phyloP scores from a whole-genome alignment of 352 stramenopile genomes.

The Peronospora tabacina region DNA sequence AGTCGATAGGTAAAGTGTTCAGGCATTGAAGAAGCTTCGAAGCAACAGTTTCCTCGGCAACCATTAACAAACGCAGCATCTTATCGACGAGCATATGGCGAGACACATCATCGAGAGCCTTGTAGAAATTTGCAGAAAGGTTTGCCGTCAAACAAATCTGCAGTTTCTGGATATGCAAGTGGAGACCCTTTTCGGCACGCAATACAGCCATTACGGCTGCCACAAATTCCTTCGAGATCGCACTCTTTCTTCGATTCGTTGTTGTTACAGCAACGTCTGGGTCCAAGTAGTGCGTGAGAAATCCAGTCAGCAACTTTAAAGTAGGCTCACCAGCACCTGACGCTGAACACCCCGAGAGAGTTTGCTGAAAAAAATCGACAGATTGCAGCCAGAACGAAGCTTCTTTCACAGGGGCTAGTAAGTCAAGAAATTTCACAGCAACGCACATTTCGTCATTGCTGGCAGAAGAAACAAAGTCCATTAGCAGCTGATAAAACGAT shows the following conservation, averaged over 20 bases:
- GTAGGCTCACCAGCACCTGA: conserved; percentile 2
- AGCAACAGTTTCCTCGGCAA: conserved; percentile 48
- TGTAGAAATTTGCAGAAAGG: conserved; percentile 38
- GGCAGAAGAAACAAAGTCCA: conserved; percentile 42
- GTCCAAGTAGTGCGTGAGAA: conserved; percentile 56
- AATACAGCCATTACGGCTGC: conserved; percentile 45
- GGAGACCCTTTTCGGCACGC: conserved; percentile 27
- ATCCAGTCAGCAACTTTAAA: conserved; percentile 33
- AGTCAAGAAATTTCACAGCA: conserved; percentile 51
- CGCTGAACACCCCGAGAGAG: conserved; percentile 24
- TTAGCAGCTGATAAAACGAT: conserved; percentile 40
- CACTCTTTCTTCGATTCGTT: conserved; percentile 21
- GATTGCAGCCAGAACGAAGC: conserved; percentile 57
- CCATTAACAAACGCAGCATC: conserved; percentile 53
- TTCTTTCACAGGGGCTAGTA: conserved; percentile 48
- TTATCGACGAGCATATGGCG: conserved; percentile 42
- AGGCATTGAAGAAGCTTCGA: conserved; percentile 48
- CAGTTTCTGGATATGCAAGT: conserved; percentile 30
- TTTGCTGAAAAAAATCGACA: conserved; percentile 52
- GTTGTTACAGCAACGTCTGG: conserved; percentile 22
- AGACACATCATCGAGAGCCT: conserved; percentile 39
- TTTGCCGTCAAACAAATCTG: conserved; percentile 38
- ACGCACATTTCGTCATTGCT: conserved; percentile 37
- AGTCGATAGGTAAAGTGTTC: conserved; percentile 43
- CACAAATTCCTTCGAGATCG: conserved; percentile 49